A percentile compares a stretch with the other conserved stretches of the same genome.
Evolutionary conservation across 768 basidiomycete genomes (phyloP).

Genomic region (Rhodotorula diobovata): DNA sequence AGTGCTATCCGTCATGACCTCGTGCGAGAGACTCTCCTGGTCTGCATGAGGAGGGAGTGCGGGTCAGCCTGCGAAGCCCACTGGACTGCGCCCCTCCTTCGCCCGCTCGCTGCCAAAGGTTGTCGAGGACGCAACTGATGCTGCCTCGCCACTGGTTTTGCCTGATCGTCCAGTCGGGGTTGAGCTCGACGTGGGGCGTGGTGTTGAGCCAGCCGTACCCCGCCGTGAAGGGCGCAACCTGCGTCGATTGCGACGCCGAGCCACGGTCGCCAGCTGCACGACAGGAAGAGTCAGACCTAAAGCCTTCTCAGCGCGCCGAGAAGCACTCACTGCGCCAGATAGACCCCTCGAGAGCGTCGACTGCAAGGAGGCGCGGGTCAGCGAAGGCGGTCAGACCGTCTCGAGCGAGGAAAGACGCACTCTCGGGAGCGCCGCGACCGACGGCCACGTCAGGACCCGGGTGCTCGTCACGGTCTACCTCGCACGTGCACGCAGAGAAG

Average conservation of each 20-base stretch:
- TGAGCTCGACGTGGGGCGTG: constrained; percentile 56
- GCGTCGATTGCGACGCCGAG: constrained; percentile 72
- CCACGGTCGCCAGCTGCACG: constrained; percentile 49
- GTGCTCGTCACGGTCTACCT: constrained; percentile 63
- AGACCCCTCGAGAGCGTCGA: constrained; percentile 69
- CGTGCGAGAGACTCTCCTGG: constrained; percentile 32
- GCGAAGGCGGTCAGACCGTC: neutral
- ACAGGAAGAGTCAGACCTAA: constrained; percentile 47
- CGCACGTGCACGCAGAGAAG: constrained; percentile 81
- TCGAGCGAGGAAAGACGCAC: neutral
- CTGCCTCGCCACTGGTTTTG: constrained; percentile 11
- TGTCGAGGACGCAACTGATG: neutral
- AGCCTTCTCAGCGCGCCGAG: neutral
- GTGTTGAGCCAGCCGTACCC: constrained; percentile 60
- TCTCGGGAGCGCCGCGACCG: constrained; percentile 79
- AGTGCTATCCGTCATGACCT: constrained; percentile 23
- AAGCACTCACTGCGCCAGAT: constrained; percentile 4
- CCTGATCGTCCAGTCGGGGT: constrained; percentile 42
- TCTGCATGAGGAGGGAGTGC: constrained; percentile 1
- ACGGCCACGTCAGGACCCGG: constrained; percentile 60
- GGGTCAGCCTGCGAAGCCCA: no score
- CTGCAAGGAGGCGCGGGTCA: neutral
- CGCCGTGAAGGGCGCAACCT: constrained; percentile 54
- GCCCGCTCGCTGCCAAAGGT: no score
- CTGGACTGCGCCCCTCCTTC: no score